These are phyloP conservation scores for Chernovozyma aurita DNA, from an alignment of 1,139 yeast genomes.

Conservation along the genomic window DNA sequence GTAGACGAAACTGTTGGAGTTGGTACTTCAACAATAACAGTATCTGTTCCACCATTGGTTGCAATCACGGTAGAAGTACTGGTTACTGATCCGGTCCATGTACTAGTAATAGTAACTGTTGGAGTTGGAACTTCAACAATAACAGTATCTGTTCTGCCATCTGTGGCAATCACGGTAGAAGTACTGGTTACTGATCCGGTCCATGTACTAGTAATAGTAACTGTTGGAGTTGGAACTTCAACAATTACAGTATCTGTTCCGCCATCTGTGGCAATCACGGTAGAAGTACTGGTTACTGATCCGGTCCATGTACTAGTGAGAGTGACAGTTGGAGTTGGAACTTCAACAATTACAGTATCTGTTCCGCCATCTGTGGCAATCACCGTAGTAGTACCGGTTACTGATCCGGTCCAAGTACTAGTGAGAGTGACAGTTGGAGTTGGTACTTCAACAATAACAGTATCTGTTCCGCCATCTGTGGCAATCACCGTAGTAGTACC, in stretches of 20 bases:
- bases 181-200: slow-evolving; percentile 8
- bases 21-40: no score
- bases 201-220: slow-evolving; percentile 11
- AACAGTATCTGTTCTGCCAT: slow-evolving; percentile 11
- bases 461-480: slow-evolving; percentile 13
- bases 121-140: slow-evolving; percentile 12
- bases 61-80: no score
- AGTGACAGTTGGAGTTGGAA: slow-evolving; percentile 16
- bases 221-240: slow-evolving; percentile 5
- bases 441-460: slow-evolving; percentile 17
- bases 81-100: no score
- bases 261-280: slow-evolving; percentile 8
- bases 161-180: slow-evolving; percentile 2
- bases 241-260: slow-evolving; percentile 7
- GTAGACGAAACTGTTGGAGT: no score
- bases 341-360: slow-evolving; percentile 10
- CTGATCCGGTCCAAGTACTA: slow-evolving; percentile 8
- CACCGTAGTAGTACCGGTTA: slow-evolving; percentile 10
- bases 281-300: slow-evolving; percentile 7
- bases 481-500: slow-evolving; percentile 12
- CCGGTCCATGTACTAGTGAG: slow-evolving; percentile 5
- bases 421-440: slow-evolving; percentile 10
- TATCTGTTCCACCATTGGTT: no score
- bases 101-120: no score
- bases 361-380: slow-evolving; percentile 9